Evolutionary conservation across 2,329 filamentous ascomycete genomes (phyloP), one percentile per base, ranked within the genome.

Genomic region (Raffaelea ambrosiae): DNA sequence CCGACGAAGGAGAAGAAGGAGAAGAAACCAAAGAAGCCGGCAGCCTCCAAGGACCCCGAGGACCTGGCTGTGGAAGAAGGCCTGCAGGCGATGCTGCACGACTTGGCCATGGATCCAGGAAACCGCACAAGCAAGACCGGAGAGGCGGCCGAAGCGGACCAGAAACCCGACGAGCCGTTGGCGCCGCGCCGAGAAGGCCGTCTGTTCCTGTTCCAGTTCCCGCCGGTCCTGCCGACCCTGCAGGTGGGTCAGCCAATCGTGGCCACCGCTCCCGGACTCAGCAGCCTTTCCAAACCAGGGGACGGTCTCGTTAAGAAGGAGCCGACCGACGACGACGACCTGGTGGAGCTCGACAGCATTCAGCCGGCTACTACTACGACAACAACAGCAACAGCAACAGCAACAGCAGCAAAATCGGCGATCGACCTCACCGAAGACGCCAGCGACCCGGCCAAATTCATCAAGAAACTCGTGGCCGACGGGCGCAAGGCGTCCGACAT

Each of bases 201-300:
- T 35, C 61, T 83, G 46, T 83, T 81, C 52, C 67, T 84, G 44
- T 83, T 83, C 63, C 80, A 83, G 55, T 76, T 84, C 54, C 80
- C 80, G 38, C 78, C 78, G 5, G 65, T 82, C 4, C 68, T 83
- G 11, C 79, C 80, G 8, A 73, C 76, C 0, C 64, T 83, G n/a
- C 51, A 66, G 13, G 26, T 29, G 7, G 26, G 26, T 13, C 26
- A 29, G 26, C 26, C 26, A 13, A 61, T 52, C 59, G 53, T 43
- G 39, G 9, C 38, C 19, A 23, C 51, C 48, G 9, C 21, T 7
- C 9, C n/a, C 23, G 2, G n/a, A 16, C 13, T 1, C 4, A 11
- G 10, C 53, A 47, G 21, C 44, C 50, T 22, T 33, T 33, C 35
- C 18, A 19, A 7, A 38, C 5, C 35, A 38, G 35, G 5, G 14